phyloP scores from a whole-genome alignment of 306 rosid genomes.

The Rosa lucieae region DNA sequence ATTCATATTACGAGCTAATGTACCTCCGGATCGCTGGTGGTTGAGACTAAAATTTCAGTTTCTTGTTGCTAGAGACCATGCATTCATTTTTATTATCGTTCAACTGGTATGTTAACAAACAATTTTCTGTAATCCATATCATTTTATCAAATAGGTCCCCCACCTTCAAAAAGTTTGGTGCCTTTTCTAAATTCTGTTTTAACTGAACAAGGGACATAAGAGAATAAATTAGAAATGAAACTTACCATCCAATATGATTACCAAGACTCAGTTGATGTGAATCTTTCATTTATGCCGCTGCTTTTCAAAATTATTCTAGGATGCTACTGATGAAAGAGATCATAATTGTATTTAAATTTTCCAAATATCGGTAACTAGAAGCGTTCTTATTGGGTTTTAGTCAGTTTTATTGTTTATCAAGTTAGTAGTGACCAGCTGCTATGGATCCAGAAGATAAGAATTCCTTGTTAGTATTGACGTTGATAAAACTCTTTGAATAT shows the following conservation, averaged over 20 bases:
- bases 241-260: background rate
- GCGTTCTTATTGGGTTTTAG: background rate
- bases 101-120: conserved; percentile 64
- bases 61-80: conserved; percentile 98
- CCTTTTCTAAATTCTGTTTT: background rate
- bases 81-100: conserved; percentile 84
- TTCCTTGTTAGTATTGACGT: conserved; percentile 21
- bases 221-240: background rate
- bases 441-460: background rate
- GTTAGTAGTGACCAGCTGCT: background rate
- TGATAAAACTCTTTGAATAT: conserved; percentile 27
- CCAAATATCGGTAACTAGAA: background rate
- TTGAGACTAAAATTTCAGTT: conserved; percentile 92
- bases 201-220: background rate
- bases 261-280: background rate
- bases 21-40: conserved; percentile 98
- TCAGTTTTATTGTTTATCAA: background rate
- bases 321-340: background rate
- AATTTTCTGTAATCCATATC: background rate
- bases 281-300: background rate
- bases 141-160: conserved; percentile 15
- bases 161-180: background rate
- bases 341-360: background rate
- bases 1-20: conserved; percentile 86
- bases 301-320: background rate